Evolutionary conservation across 1,284 basidiomycete genomes (phyloP).

Genomic region (Pseudozyma pruni): DNA sequence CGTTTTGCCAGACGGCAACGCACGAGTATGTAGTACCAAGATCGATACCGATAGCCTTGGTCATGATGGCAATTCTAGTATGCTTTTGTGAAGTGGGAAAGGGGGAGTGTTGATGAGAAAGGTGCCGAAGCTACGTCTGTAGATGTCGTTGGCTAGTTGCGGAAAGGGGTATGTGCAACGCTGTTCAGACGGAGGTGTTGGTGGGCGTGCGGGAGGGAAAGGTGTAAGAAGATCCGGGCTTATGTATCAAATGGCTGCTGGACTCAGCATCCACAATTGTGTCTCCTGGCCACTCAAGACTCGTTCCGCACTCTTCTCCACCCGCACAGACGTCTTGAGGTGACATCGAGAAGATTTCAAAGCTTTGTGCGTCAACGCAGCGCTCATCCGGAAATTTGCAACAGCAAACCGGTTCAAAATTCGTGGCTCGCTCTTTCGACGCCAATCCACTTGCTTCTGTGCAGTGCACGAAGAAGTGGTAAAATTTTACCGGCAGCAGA

Average conservation of each 20-base stretch:
- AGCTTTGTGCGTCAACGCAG: constrained; percentile 31
- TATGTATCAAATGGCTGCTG: constrained; percentile 26
- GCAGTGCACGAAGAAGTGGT: neutral
- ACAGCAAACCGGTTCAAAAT: neutral
- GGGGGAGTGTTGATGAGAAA: neutral
- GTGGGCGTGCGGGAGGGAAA: neutral
- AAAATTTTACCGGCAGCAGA: neutral
- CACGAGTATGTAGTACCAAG: constrained; percentile 79
- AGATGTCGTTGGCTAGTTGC: constrained; percentile 19
- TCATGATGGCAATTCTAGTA: constrained; percentile 44
- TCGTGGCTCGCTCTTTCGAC: too few species aligned
- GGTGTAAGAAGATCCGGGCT: constrained; percentile 4
- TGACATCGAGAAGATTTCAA: constrained; percentile 4
- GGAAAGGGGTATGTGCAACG: constrained; percentile 47
- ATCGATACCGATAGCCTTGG: constrained; percentile 92
- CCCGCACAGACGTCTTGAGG: constrained; percentile 9
- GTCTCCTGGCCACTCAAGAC: constrained; percentile 12
- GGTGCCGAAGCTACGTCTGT: constrained; percentile 28
- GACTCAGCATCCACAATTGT: neutral
- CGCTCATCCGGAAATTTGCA: too few species aligned
- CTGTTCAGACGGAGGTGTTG: constrained; percentile 23
- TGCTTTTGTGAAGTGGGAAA: constrained; percentile 13
- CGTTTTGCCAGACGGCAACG: constrained; percentile 92
- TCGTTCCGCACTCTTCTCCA: neutral
- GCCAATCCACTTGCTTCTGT: constrained; percentile 36